Evolutionary conservation across 306 rosid species (phyloP).

Genomic region (Dalbergia oliveri): DNA sequence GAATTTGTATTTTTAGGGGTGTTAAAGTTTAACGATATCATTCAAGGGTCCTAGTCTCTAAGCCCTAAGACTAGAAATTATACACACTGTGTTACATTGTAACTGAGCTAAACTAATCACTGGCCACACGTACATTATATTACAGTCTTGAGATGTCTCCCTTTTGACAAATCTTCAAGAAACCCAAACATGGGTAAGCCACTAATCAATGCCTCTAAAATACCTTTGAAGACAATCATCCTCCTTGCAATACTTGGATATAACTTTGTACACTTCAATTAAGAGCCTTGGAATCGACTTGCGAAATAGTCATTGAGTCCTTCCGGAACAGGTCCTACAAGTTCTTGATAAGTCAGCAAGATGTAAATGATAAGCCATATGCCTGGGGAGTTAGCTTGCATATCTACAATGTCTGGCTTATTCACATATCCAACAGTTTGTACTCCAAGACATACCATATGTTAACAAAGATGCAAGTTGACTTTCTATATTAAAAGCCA

Average conservation of each 20-base stretch:
- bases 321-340: constrained; percentile 58
- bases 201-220: constrained; percentile 45
- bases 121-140: constrained; percentile 14
- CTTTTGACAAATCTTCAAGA: not conserved
- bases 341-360: constrained; percentile 32
- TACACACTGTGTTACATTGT: not conserved
- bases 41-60: not conserved
- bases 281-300: constrained; percentile 63
- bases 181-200: not conserved
- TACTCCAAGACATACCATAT: not conserved
- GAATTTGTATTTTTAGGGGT: no score
- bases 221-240: constrained; percentile 64
- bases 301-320: constrained; percentile 68
- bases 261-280: constrained; percentile 66
- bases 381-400: not conserved
- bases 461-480: no score
- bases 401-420: not conserved
- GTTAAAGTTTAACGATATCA: no score
- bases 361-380: not conserved
- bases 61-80: not conserved
- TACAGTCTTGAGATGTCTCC: constrained; percentile 12
- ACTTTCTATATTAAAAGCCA: no score
- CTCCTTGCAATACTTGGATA: constrained; percentile 52
- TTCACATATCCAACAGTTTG: not conserved
- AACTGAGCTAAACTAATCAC: constrained; percentile 3